Evolutionary conservation across 2,329 filamentous ascomycete species (phyloP), one percentile per base, ranked within the genome.

Genomic region (Ophiocordyceps camponoti-saundersi): DNA sequence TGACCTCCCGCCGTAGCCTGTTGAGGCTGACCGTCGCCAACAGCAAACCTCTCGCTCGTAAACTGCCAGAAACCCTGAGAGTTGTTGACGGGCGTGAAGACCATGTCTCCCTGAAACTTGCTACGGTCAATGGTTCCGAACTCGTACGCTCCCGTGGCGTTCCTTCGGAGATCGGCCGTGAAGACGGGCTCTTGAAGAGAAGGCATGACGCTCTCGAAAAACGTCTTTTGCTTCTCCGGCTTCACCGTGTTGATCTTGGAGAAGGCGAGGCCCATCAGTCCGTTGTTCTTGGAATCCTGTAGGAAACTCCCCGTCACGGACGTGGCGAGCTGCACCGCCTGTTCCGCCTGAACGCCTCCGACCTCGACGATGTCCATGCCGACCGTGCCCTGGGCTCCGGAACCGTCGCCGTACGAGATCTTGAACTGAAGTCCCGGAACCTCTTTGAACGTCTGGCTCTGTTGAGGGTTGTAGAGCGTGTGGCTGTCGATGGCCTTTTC

Each of bases 261-360:
- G 57, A 82, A 85, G 10, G 73, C 80, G 23, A 85, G 71, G 12
- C 82, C 82, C 23, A 86, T 66, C 6, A 86, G 71, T n/a, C 82
- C 82, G 58, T 82, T 79, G 52, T 71, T 79, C 51, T 69, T 64
- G n/a, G 68, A 68, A 56, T 83, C 77, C 32, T 69, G 47, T 36
- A 75, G 59, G 59, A 86, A 85, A 2, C 69, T 69, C 12, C 62
- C 52, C 1, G 77, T 77, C 20, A 85, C 72, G 4, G 61, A 53
- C 22, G 69, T 77, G 16, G 82, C 80, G 46, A 85, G 63, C 60
- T 83, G 81, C 48, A 86, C 68, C n/a, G 79, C 72, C 64, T 86
- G 82, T 47, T 64, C 61, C 3, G 69, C 77, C 2, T 68, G 72
- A 16, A 75, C 75, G 13, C 80, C 81, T 47, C 82, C 82, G 43